These are phyloP conservation scores for Hawksworthiomyces lignivorus DNA, from an alignment of 2,329 filamentous ascomycete genomes.

Conservation along the genomic window DNA sequence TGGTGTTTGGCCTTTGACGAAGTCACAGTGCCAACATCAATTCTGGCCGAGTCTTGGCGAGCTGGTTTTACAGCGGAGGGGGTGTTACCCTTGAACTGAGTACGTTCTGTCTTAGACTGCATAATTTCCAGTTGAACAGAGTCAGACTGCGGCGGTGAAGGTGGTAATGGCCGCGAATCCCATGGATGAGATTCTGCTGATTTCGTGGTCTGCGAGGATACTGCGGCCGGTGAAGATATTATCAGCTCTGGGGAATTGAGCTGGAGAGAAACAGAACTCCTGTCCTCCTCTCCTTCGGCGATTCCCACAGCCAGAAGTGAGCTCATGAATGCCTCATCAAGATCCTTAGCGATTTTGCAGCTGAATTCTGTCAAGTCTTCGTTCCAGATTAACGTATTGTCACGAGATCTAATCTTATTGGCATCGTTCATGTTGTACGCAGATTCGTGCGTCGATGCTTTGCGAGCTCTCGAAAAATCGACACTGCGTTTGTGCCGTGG, in stretches of 20 bases:
- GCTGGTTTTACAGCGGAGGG: background rate
- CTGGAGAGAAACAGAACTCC: constrained; percentile 34
- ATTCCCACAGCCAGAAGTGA: constrained; percentile 31
- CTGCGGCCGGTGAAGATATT: background rate
- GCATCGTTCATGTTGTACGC: constrained; percentile 11
- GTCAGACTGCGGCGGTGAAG: constrained; percentile 30
- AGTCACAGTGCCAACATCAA: constrained; percentile 1
- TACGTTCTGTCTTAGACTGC: constrained; percentile 13
- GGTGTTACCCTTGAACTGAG: background rate
- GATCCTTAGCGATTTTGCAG: constrained; percentile 77
- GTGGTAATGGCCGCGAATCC: constrained; percentile 44
- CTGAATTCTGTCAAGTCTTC: constrained; percentile 81
- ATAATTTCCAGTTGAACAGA: constrained; percentile 19
- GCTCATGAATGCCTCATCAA: constrained; percentile 85
- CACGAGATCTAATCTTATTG: background rate
- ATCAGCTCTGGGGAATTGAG: constrained; percentile 23
- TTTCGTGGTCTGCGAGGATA: background rate
- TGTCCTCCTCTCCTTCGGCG: constrained; percentile 19
- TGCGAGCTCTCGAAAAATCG: constrained; percentile 45
- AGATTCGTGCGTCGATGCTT: constrained; percentile 19
- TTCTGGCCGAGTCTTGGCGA: background rate
- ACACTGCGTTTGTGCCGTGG: constrained; percentile 45
- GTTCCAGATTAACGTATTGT: constrained; percentile 34
- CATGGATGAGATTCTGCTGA: constrained; percentile 22
- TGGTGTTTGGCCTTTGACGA: constrained; percentile 5